Conservation (phyloP, 352 stramenopile genomes). For the Phytophthora rubi region DNA sequence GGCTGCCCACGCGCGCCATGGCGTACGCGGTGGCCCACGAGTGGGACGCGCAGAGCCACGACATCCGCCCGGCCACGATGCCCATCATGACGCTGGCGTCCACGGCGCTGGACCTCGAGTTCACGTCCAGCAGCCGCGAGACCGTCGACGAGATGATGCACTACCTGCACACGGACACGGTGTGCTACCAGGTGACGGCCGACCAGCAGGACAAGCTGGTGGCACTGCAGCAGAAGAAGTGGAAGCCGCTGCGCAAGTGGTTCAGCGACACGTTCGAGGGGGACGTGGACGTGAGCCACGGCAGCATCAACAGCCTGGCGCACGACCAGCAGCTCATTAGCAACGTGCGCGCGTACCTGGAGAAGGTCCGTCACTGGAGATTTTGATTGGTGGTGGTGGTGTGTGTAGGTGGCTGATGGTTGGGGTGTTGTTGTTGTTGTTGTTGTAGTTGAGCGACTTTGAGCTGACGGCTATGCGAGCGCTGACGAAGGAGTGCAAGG, state of each 20-base stretch:
- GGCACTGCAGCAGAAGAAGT: slow-evolving; percentile 85
- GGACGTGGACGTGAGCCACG: slow-evolving; percentile 85
- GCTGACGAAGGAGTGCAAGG: slow-evolving; percentile 89
- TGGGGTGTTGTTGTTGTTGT: slow-evolving; percentile 5
- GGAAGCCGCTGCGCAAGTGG: slow-evolving; percentile 85
- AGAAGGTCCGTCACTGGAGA: slow-evolving; percentile 46
- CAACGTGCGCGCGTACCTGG: slow-evolving; percentile 69
- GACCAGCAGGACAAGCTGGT: slow-evolving; percentile 87
- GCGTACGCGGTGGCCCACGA: slow-evolving; percentile 80
- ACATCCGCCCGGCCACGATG: slow-evolving; percentile 85
- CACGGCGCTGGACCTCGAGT: slow-evolving; percentile 74
- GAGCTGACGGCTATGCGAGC: slow-evolving; percentile 78
- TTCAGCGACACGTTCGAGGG: slow-evolving; percentile 74
- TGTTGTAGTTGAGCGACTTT: slow-evolving; percentile 64
- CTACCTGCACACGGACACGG: slow-evolving; percentile 89
- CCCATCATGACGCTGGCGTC: slow-evolving; percentile 89
- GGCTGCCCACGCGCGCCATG: slow-evolving; percentile 69
- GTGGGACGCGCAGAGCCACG: slow-evolving; percentile 80
- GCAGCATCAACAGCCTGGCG: slow-evolving; percentile 67
- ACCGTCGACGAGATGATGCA: slow-evolving; percentile 85
- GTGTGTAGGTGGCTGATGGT: background rate
- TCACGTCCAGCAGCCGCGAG: slow-evolving; percentile 61
- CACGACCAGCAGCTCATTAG: slow-evolving; percentile 68
- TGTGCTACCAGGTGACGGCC: slow-evolving; percentile 87
- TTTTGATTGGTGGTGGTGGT: background rate